Evolutionary conservation across 106 monocot genomes (phyloP), one percentile per base, ranked within the genome.

Genomic region (Allium sativum): DNA sequence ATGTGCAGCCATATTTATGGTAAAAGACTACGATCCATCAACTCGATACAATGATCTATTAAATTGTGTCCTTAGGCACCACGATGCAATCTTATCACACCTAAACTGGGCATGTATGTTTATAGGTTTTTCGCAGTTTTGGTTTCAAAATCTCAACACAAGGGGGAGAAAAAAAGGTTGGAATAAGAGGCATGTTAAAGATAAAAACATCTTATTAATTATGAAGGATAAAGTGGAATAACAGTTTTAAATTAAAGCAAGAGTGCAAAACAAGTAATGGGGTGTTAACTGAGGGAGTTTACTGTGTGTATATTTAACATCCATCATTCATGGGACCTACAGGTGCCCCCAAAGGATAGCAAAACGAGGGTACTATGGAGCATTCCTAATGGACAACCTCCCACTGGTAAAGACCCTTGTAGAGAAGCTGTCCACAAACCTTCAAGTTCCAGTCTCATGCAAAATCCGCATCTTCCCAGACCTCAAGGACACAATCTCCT

Each of bases 331-430:
- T 31, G 31, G 31, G 31, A 31, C 31, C 31, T 31, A 5, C 67
- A 98, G 98, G 45, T 98, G 98, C 55, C 98, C 98, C 11, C 98
- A 98, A 51, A 59, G 98, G 52, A 98, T 98, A 70, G 98, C 98
- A 0, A 84, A 80, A 53, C 64, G 98, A 61, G 98, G 98, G 13
- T 69, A 98, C 50, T 98, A 98, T 72, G 98, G 98, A 21, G 98
- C 98, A 31, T 98, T 98, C 62, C 73, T 98, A 52, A 98, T 98
- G 98, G 83, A 92, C 20, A 88, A 92, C 67, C 91, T 85, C n/a
- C 82, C 88, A 50, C 76, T 98, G 10, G 56, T 98, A 68, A 98
- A 74, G 65, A 79, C 88, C 3, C 82, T 98, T 14, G 85, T 98
- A 4, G 58, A 98, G 64, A 92, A 85, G 61, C 71, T 98, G 16